phyloP scores from a whole-genome alignment of 2,329 filamentous ascomycete species.

The Beauveria rudraprayagi region DNA sequence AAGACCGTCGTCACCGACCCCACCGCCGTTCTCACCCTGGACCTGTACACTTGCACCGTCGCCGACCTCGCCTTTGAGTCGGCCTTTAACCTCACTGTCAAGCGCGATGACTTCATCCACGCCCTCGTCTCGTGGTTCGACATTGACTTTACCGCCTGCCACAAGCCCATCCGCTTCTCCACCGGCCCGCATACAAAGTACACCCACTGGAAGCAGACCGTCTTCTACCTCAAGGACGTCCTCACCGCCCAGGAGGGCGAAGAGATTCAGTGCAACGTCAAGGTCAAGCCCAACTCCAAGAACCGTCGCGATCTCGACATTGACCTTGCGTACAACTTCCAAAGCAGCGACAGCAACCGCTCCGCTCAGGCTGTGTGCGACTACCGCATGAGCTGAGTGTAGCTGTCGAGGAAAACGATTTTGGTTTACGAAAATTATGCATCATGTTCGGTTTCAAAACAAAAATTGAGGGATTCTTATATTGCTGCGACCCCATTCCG shows the following conservation, averaged over 20 bases:
- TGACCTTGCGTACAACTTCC: constrained; percentile 71
- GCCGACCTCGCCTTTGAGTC: constrained; percentile 77
- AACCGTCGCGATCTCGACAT: constrained; percentile 95
- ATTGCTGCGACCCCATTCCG: constrained; percentile 3
- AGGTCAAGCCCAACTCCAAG: constrained; percentile 84
- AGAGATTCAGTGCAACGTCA: constrained; percentile 62
- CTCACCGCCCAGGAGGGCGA: constrained; percentile 87
- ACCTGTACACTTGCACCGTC: constrained; percentile 83
- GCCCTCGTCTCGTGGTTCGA: constrained; percentile 98
- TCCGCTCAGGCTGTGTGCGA: constrained; percentile 59
- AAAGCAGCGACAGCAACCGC: constrained; percentile 66
- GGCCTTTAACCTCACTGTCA: constrained; percentile 66
- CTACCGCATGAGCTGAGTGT: constrained; percentile 66
- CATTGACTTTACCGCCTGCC: constrained; percentile 95
- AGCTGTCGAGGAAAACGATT: neutral
- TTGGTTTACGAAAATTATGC: neutral
- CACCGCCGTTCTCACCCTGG: constrained; percentile 72
- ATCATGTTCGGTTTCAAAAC: neutral
- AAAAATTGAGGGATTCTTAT: constrained; percentile 4
- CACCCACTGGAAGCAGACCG: constrained; percentile 99
- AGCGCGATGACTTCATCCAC: constrained; percentile 91
- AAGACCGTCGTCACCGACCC: constrained; percentile 97
- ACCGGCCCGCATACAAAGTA: constrained; percentile 98
- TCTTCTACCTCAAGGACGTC: constrained; percentile 93
- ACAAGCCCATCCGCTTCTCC: constrained; percentile 95